Percentiles rank a stretch among this genome's conserved stretches.
phyloP scores from a whole-genome alignment of 140 eudicot genomes.

The Oenanthe javanica region DNA sequence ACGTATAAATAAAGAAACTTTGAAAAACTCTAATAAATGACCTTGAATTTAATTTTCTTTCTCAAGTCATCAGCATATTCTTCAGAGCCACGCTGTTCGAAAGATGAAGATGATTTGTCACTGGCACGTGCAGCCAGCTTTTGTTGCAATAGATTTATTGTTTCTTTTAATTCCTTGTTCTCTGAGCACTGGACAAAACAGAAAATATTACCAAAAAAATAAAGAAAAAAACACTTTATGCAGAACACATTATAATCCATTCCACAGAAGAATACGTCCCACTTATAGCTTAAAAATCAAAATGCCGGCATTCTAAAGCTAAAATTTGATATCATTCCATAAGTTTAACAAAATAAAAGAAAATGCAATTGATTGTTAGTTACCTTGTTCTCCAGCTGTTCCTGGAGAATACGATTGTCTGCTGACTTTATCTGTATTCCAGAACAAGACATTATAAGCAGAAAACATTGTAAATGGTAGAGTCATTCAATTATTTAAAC shows the following conservation, averaged over 20 bases:
- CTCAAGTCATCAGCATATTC: slow-evolving; percentile 56
- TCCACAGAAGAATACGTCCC: not conserved
- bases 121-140: slow-evolving; percentile 48
- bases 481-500: not conserved
- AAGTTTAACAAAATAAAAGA: not conserved
- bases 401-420: slow-evolving; percentile 86
- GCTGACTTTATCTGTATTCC: slow-evolving; percentile 68
- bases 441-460: slow-evolving; percentile 1
- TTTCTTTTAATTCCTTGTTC: slow-evolving; percentile 72
- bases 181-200: slow-evolving; percentile 48
- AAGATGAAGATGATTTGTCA: slow-evolving; percentile 29
- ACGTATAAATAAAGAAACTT: not conserved
- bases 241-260: not conserved
- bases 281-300: not conserved
- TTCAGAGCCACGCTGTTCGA: slow-evolving; percentile 44
- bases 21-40: slow-evolving; percentile 17
- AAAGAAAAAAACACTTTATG: not conserved
- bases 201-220: not conserved
- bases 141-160: slow-evolving; percentile 59
- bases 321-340: not conserved
- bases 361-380: not conserved
- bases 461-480: not conserved
- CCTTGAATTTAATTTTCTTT: slow-evolving; percentile 75
- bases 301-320: not conserved
- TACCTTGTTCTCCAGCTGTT: slow-evolving; percentile 83